These are phyloP conservation scores for Ophiostoma sp. DNA, from an alignment of 2,329 filamentous ascomycete species.

Conservation along the genomic window DNA sequence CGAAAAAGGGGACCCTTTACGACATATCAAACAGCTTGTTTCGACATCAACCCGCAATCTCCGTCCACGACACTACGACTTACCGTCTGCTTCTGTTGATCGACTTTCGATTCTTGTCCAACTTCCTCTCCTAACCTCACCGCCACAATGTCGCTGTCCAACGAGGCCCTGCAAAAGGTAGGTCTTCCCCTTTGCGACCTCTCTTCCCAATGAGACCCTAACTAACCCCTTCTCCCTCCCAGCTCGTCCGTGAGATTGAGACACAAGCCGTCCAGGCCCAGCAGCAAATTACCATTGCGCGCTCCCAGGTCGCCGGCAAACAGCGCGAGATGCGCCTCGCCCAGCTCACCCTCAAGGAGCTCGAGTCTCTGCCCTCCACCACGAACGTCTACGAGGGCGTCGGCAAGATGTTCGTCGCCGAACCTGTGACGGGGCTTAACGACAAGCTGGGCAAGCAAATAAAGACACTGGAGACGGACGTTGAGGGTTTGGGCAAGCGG, in stretches of 20 bases:
- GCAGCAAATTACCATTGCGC: slow-evolving; percentile 86
- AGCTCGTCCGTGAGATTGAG: slow-evolving; percentile 94
- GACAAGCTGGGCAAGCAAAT: slow-evolving; percentile 74
- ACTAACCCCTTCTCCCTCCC: background rate
- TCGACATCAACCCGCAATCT: too few species aligned
- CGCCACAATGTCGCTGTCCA: slow-evolving; percentile 79
- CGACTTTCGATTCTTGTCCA: background rate
- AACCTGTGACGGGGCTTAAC: slow-evolving; percentile 71
- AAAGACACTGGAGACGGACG: slow-evolving; percentile 72
- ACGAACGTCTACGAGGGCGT: slow-evolving; percentile 92
- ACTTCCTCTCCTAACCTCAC: background rate
- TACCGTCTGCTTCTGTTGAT: background rate
- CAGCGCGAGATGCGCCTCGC: slow-evolving; percentile 86
- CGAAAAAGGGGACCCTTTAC: background rate
- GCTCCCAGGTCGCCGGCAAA: slow-evolving; percentile 79
- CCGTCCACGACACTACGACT: background rate
- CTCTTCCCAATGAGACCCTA: slow-evolving; percentile 7
- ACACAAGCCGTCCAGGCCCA: slow-evolving; percentile 83
- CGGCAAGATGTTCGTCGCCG: slow-evolving; percentile 95
- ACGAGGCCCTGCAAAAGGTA: slow-evolving; percentile 92
- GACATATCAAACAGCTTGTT: background rate
- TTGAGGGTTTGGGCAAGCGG: slow-evolving; percentile 81
- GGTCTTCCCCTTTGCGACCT: background rate
- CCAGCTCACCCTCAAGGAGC: slow-evolving; percentile 81
- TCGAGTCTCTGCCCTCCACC: slow-evolving; percentile 70